Percentiles rank a stretch among this genome's conserved stretches.
phyloP scores from a whole-genome alignment of 2,329 filamentous ascomycete species.

The Cercospora zeae-maydis region DNA sequence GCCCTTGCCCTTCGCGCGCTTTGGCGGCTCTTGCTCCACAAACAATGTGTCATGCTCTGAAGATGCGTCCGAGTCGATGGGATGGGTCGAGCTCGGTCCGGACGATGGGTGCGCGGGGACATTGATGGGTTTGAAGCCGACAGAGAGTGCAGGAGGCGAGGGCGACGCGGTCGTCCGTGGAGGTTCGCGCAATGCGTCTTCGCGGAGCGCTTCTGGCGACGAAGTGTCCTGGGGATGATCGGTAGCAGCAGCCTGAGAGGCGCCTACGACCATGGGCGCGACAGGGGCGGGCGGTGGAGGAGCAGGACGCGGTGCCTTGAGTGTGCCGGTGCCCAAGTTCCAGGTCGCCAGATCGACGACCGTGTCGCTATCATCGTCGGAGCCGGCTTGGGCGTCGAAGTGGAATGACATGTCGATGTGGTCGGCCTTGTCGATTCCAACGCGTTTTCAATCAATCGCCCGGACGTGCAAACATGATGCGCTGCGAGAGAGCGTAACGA shows the following conservation, averaged over 20 bases:
- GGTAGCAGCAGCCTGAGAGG: background rate
- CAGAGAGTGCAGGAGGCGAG: constrained; percentile 2
- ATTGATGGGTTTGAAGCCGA: constrained; percentile 24
- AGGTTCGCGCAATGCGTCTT: constrained; percentile 9
- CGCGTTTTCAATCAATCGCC: background rate
- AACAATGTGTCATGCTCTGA: constrained; percentile 6
- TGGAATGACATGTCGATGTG: constrained; percentile 27
- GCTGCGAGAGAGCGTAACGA: background rate
- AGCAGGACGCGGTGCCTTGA: constrained; percentile 6
- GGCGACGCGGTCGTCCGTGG: constrained; percentile 7
- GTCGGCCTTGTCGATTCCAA: background rate
- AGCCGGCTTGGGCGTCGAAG: constrained; percentile 28
- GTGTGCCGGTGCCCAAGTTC: constrained; percentile 17
- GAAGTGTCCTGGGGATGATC: constrained; percentile 17
- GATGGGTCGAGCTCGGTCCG: constrained; percentile 12
- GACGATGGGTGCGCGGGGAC: constrained; percentile 1
- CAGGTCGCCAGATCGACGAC: constrained; percentile 29
- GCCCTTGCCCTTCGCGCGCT: constrained; percentile 3
- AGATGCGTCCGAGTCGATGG: constrained; percentile 13
- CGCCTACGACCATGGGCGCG: constrained; percentile 23
- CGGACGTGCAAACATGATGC: background rate
- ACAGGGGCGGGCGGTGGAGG: constrained; percentile 18
- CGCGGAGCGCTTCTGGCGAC: constrained; percentile 10
- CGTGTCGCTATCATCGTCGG: constrained; percentile 25
- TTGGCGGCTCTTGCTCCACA: constrained; percentile 12